Base-by-base conservation (phyloP, 78 protist genomes). In the Cyanophora paradoxa region DNA sequence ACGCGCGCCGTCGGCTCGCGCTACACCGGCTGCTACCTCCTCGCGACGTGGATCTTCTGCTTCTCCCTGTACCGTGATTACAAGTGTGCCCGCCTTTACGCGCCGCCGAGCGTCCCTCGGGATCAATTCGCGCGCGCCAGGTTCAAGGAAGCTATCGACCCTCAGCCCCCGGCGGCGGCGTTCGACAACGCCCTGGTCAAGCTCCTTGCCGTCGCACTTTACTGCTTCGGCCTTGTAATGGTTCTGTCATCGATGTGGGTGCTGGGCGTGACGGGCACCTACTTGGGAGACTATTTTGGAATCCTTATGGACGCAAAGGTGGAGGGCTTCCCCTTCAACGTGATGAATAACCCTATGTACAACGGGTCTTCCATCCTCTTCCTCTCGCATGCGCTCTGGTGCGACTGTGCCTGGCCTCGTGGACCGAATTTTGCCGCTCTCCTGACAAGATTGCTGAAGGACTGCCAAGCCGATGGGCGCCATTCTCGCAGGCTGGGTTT, bases 241-340 rank as follows among this genome's bases (percentile, higher is more conserved):
- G 91, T 84, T 37, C 34, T 46, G 16, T 26, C 85, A 19, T 56
- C 90, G 30, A 59, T 75, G 33, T 31, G 19, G 10, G 72, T 79
- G 31, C 83, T 90, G 46, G 94, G 94, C 26, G 63, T 90, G 66
- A 90, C 94, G 8, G 94, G 94, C 31, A 86, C 94, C 26, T 86
- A 83, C 69, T 75, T 86, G n/a, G 68, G 89, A 34, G 94, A 90
- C 72, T 90, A 90, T 77, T 90, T 83, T 73, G 94, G 91, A 36
- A 90, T 90, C 56, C 77, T 86, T 33, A 83, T 90, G 91, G 69
- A 80, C 71, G 83, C 57, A 17, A 41, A 72, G 26, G 90, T 90
- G 62, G 73, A 78, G 31, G 94, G 87, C 19, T 90, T 90, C 77
- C 94, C 94, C 69, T 90, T 87, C 79, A 87, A 77, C 54, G 74